phyloP scores from a whole-genome alignment of 345 rosid species.

The Excoecaria agallocha region DNA sequence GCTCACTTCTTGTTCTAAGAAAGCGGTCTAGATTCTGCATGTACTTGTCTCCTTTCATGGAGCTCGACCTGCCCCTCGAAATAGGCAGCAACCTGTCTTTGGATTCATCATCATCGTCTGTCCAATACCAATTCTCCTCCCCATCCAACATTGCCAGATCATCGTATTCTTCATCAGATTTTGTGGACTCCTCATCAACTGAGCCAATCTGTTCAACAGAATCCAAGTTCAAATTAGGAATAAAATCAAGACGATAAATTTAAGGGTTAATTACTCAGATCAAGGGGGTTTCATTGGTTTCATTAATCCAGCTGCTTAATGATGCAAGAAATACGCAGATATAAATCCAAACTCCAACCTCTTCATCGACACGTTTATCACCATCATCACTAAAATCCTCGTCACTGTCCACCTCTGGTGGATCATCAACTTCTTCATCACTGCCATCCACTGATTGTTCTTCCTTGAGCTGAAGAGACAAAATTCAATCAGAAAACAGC shows the following conservation, averaged over 20 bases:
- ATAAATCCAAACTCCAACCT: constrained; percentile 38
- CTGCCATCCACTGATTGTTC: constrained; percentile 90
- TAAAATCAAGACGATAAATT: background rate
- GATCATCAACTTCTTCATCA: constrained; percentile 94
- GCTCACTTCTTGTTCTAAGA: constrained; percentile 47
- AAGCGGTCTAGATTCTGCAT: constrained; percentile 54
- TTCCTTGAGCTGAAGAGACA: constrained; percentile 65
- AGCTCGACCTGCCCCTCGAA: constrained; percentile 9
- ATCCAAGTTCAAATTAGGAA: background rate
- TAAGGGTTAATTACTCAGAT: too few species aligned
- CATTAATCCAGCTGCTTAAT: background rate
- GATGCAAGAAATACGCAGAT: background rate
- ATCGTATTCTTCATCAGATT: constrained; percentile 93
- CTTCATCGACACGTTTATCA: constrained; percentile 57
- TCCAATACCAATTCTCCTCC: constrained; percentile 55
- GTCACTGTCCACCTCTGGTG: constrained; percentile 74
- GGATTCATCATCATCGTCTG: constrained; percentile 54
- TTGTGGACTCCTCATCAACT: constrained; percentile 92
- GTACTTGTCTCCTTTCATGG: constrained; percentile 46
- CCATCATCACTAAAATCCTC: constrained; percentile 80
- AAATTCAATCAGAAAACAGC: constrained; percentile 1
- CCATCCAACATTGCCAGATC: constrained; percentile 90
- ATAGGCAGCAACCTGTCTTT: constrained; percentile 28
- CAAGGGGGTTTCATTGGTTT: background rate
- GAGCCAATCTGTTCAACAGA: constrained; percentile 71